phyloP scores from a whole-genome alignment of 306 rosid species.

The Crataegus laevigata region DNA sequence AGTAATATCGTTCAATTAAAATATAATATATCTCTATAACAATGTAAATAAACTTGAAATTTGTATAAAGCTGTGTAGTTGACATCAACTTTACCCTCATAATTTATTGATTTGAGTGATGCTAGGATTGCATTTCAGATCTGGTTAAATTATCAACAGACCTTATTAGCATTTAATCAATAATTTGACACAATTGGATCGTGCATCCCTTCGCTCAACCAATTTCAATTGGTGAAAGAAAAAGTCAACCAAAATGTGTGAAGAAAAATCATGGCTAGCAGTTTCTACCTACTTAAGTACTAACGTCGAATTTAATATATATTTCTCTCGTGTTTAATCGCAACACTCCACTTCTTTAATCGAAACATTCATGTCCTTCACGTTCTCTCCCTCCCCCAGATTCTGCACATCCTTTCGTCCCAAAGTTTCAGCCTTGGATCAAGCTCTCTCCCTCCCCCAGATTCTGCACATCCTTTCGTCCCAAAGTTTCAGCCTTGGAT shows the following conservation, averaged over 20 bases:
- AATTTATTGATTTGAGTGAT: neutral
- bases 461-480: neutral
- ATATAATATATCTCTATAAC: no score
- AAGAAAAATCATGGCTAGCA: slow-evolving; percentile 3
- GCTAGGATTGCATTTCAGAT: neutral
- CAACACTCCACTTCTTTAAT: neutral
- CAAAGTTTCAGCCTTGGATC: slow-evolving; percentile 7
- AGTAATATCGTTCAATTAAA: no score
- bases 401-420: neutral
- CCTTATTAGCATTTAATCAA: neutral
- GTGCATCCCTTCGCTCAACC: neutral
- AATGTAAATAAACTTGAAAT: no score
- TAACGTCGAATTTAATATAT: neutral
- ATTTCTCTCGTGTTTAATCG: neutral
- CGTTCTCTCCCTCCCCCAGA: slow-evolving; percentile 7
- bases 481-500: slow-evolving; percentile 4
- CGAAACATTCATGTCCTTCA: slow-evolving; percentile 8
- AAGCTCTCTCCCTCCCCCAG: neutral
- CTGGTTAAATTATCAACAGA: neutral
- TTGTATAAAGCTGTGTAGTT: no score
- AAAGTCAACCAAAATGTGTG: neutral
- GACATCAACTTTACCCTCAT: neutral
- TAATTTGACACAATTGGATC: neutral
- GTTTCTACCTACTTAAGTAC: neutral
- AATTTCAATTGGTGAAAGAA: neutral